These are phyloP conservation scores for Kazachstania sp. DNA, from an alignment of 1,139 yeast species.

Conservation along the genomic window DNA sequence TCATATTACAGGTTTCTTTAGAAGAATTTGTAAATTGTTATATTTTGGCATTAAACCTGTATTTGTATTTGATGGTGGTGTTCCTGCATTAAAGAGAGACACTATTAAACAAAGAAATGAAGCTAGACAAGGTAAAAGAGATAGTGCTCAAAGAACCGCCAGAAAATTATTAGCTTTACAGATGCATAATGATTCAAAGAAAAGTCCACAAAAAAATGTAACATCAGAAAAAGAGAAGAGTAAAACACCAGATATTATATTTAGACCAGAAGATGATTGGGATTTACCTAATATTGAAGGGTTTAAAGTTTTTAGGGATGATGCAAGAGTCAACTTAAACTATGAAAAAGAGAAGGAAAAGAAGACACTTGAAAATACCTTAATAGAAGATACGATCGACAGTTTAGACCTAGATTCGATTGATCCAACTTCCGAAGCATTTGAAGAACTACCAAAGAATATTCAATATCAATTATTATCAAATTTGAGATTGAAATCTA, in stretches of 20 bases:
- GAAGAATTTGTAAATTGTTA: constrained; percentile 83
- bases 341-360: constrained; percentile 51
- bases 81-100: constrained; percentile 71
- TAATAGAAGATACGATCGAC: constrained; percentile 59
- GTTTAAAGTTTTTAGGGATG: constrained; percentile 39
- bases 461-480: constrained; percentile 85
- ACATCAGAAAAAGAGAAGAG: constrained; percentile 8
- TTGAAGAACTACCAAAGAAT: constrained; percentile 58
- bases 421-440: constrained; percentile 63
- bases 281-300: constrained; percentile 67
- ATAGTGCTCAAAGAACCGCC: constrained; percentile 67
- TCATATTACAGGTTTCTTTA: constrained; percentile 87
- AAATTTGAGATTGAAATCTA: constrained; percentile 69
- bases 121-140: constrained; percentile 65
- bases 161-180: constrained; percentile 73
- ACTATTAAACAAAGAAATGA: constrained; percentile 67
- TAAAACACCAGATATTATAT: constrained; percentile 18
- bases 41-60: constrained; percentile 88
- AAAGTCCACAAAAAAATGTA: constrained; percentile 19
- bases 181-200: constrained; percentile 42
- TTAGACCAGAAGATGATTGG: constrained; percentile 61
- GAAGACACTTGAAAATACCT: constrained; percentile 36
- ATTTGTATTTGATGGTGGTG: constrained; percentile 97
- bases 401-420: constrained; percentile 61
- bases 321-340: constrained; percentile 65